Conservation (phyloP, 2,329 filamentous ascomycete species). For the Colletotrichum gigasporum region DNA sequence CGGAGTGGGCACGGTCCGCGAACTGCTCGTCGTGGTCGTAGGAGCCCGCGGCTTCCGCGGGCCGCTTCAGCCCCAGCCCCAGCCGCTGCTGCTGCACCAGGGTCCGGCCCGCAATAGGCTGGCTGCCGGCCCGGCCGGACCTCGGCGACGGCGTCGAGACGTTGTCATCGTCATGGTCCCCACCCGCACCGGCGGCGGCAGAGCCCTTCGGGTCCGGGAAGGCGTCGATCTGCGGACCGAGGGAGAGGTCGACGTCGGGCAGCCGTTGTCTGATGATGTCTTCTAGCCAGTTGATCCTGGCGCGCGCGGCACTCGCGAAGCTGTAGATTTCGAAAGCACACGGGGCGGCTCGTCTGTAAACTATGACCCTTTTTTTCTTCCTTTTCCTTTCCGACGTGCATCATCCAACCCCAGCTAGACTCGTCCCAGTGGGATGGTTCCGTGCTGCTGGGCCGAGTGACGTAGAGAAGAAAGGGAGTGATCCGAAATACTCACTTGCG, state of each 20-base stretch:
- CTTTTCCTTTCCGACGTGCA: not conserved
- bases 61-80: constrained; percentile 5
- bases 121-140: constrained; percentile 4
- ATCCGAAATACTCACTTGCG: constrained; percentile 47
- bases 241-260: constrained; percentile 41
- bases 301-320: constrained; percentile 37
- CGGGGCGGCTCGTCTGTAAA: not conserved
- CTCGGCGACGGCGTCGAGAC: constrained; percentile 4
- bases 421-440: not conserved
- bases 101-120: not conserved
- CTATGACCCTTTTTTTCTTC: not conserved
- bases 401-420: not conserved
- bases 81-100: too few relatives aligned
- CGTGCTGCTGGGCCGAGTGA: too few relatives aligned
- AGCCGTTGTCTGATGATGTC: constrained; percentile 38
- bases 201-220: constrained; percentile 30
- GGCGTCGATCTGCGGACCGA: constrained; percentile 39
- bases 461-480: too few relatives aligned
- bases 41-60: constrained; percentile 31
- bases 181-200: constrained; percentile 5
- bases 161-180: constrained; percentile 28
- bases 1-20: constrained; percentile 55
- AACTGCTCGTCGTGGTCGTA: constrained; percentile 60
- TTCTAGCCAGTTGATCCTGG: constrained; percentile 46
- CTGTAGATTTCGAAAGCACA: too few relatives aligned